Evolutionary conservation across 768 basidiomycete genomes (phyloP).

Genomic region (Mycena indigotica): DNA sequence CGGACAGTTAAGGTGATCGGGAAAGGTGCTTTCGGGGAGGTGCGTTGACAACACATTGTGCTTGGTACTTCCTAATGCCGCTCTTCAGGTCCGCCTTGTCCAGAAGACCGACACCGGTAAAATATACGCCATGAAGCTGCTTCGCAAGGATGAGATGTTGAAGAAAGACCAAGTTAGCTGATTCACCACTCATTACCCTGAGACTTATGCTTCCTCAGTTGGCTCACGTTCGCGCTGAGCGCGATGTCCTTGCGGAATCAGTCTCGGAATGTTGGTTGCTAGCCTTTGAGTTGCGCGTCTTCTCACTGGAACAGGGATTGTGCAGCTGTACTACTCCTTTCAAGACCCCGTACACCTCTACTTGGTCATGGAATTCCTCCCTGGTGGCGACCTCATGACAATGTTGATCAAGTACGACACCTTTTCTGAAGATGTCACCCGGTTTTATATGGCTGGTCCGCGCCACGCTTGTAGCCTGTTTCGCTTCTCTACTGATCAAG

Average conservation of each 20-base stretch:
- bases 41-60: constrained; percentile 34
- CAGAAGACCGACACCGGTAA: constrained; percentile 97
- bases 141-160: constrained; percentile 98
- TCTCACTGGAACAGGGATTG: constrained; percentile 72
- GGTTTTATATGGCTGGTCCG: constrained; percentile 81
- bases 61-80: not conserved
- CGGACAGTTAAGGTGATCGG: constrained; percentile 98
- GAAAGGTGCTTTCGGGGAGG: constrained; percentile 98
- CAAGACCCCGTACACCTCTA: constrained; percentile 92
- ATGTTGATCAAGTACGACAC: constrained; percentile 99
- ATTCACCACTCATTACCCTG: not conserved
- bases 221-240: constrained; percentile 96
- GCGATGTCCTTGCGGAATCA: constrained; percentile 94
- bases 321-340: constrained; percentile 97
- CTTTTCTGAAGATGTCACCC: constrained; percentile 95
- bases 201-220: constrained; percentile 51
- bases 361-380: constrained; percentile 98
- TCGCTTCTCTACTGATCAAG: not conserved
- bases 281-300: not conserved
- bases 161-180: constrained; percentile 91
- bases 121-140: constrained; percentile 98
- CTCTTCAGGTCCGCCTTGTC: constrained; percentile 77
- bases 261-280: constrained; percentile 53
- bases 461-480: too few relatives aligned
- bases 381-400: constrained; percentile 98